Evolutionary conservation across 1,284 basidiomycete genomes (phyloP), one percentile per base, ranked within the genome.

Genomic region (Ustilago vetiveriae): DNA sequence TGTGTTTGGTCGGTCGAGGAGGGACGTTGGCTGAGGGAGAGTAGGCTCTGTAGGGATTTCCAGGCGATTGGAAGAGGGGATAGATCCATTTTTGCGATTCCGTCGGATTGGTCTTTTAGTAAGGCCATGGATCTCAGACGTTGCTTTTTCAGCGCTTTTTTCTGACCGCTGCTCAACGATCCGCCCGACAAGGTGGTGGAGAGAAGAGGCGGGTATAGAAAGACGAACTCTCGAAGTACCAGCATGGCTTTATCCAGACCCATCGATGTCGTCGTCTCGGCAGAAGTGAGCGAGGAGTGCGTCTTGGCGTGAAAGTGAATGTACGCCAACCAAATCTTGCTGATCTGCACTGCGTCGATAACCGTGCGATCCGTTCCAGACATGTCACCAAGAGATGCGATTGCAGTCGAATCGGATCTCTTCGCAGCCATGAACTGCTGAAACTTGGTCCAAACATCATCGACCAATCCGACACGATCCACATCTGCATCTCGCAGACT

Each of bases 261-360:
- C n/a, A n/a, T n/a, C n/a, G 36, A 21, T 2, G 29, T 24, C 5
- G 45, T 17, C 16, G 27, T 29, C n/a, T n/a, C n/a, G n/a, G n/a
- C n/a, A n/a, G n/a, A n/a, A n/a, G n/a, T 29, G 27, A 13, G 13
- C 6, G 27, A 6, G 7, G 27, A 7, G 13, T 6, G 13, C 27
- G 27, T 29, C 22, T 75, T 78, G 14, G 70, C 67, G 17, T 36
- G 44, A 27, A 56, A 59, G 22, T 70, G 76, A n/a, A 76, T 70
- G 35, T 58, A 60, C 4, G 57, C 50, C 7, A 46, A 51, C 67
- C 65, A 78, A 56, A 55, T 66, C n/a, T 53, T 49, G 13, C 57
- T 59, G 4, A 74, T 26, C 14, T 57, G 56, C 2, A 23, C 27
- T 14, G 60, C 45, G 19, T 75, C 70, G 19, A 37, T 8, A 19